phyloP scores from a whole-genome alignment of 176 grass and related monocot genomes.

The Oryza punctata region DNA sequence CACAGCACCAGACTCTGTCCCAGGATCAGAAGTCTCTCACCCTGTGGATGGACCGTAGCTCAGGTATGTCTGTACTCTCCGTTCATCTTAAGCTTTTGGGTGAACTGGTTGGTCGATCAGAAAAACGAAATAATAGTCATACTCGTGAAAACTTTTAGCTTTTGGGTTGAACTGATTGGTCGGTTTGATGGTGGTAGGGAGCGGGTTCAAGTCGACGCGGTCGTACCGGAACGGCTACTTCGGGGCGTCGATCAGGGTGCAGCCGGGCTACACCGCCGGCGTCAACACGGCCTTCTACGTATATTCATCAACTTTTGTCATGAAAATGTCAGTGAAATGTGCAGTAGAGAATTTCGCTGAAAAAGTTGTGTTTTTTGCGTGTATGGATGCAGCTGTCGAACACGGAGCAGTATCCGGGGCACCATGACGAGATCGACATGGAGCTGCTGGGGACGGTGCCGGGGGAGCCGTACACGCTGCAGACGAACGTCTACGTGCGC shows the following conservation, averaged over 20 bases:
- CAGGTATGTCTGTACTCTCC: neutral
- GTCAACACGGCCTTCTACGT: constrained; percentile 77
- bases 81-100: neutral
- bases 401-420: constrained; percentile 59
- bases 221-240: constrained; percentile 62
- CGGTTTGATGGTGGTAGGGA: constrained; percentile 22
- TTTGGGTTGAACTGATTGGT: no score
- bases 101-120: neutral
- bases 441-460: constrained; percentile 67
- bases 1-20: constrained; percentile 53
- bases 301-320: neutral
- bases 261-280: constrained; percentile 75
- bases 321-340: neutral
- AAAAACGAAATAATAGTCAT: no score
- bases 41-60: constrained; percentile 65
- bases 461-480: constrained; percentile 60
- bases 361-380: neutral
- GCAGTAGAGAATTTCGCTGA: neutral
- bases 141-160: no score
- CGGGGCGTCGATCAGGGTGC: constrained; percentile 60
- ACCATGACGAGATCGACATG: constrained; percentile 75
- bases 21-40: constrained; percentile 17
- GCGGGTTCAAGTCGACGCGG: constrained; percentile 66
- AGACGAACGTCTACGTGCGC: constrained; percentile 72
- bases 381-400: constrained; percentile 41